A percentile compares a stretch with the other conserved stretches of the same genome.
These are phyloP conservation scores for Amanita phalloides DNA, from an alignment of 768 basidiomycete genomes.

Conservation along the genomic window DNA sequence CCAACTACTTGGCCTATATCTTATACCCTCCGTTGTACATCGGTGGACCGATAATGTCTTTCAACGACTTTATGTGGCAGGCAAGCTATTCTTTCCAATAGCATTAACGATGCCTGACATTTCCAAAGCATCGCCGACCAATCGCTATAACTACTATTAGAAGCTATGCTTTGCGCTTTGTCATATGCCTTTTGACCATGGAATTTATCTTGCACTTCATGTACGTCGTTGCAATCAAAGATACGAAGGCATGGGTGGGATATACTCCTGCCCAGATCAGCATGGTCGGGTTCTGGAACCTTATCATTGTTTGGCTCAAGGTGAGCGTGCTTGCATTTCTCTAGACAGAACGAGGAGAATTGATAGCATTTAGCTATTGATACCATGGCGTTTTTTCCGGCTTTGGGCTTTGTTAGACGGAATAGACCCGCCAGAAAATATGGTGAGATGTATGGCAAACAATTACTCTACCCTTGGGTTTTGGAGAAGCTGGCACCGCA, in stretches of 20 bases:
- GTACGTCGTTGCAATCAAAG: conserved; percentile 96
- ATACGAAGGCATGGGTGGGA: conserved; percentile 71
- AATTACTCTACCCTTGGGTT: conserved; percentile 91
- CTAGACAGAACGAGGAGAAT: not conserved
- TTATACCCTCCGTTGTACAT: conserved; percentile 93
- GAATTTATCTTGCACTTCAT: conserved; percentile 88
- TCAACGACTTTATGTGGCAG: conserved; percentile 94
- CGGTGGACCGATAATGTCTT: conserved; percentile 92
- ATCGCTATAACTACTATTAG: conserved; percentile 30
- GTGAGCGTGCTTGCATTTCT: conserved; percentile 27
- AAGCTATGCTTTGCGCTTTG: conserved; percentile 62
- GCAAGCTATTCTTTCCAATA: conserved; percentile 25
- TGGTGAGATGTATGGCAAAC: conserved; percentile 97
- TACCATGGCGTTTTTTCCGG: conserved; percentile 96
- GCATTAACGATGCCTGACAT: not conserved
- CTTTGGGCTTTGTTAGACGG: conserved; percentile 86
- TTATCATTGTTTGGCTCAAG: conserved; percentile 95
- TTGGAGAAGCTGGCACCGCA: conserved; percentile 95
- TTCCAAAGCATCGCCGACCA: conserved; percentile 49
- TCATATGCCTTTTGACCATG: conserved; percentile 69
- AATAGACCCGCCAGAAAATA: conserved; percentile 93
- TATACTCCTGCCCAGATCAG: conserved; percentile 70
- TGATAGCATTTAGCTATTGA: conserved; percentile 54
- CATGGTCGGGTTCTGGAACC: conserved; percentile 96
- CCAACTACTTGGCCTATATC: conserved; percentile 75